Base-by-base conservation (phyloP, 345 rosid genomes). In the Boechera stricta region DNA sequence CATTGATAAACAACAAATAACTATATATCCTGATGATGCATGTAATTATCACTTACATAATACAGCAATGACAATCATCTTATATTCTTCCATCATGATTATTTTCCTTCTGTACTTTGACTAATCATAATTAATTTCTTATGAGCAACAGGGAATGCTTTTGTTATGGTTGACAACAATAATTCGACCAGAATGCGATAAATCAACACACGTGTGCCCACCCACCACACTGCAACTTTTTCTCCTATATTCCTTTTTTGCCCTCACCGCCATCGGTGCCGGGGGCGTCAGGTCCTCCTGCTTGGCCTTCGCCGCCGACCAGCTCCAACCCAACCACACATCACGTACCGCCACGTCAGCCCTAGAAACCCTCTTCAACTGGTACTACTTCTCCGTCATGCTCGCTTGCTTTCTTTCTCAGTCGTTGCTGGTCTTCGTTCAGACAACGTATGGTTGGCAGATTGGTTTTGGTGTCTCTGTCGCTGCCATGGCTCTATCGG, bases 251-350 rank as follows among this genome's bases (percentile, higher is more conserved):
- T 80, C 83, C 21, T 80, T 83, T 10, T 82, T 87, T 6, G 72
- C 64, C 15, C 69, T 87, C 56, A 84, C 87, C 54, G 79, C 94
- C 21, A 71, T 82, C 1, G 95, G 92, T 29, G 85, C 87, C 13
- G 92, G 92, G 2, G 88, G 92, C 47, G 74, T 90, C 11, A 83
- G 90, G 55, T 83, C 92, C 16, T 84, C 86, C 51, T 81, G 81
- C 52, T 4, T 85, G 33, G 90, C 89, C 39, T 89, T 89, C 54
- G 90, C 90, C 39, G 91, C 88, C 28, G 88, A 86, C 47, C 94
- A 87, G 54, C 42, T 89, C 58, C 64, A 69, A 62, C 56, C 38
- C 8, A 61, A 53, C 9, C 31, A 56, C 4, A 26, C 66, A 45
- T 6, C 72, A 45, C 28, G 29, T 18, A 15, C 21, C 7, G 1